Conservation (phyloP, 495 filamentous ascomycete species). For the Lasiosphaeria ovina region DNA sequence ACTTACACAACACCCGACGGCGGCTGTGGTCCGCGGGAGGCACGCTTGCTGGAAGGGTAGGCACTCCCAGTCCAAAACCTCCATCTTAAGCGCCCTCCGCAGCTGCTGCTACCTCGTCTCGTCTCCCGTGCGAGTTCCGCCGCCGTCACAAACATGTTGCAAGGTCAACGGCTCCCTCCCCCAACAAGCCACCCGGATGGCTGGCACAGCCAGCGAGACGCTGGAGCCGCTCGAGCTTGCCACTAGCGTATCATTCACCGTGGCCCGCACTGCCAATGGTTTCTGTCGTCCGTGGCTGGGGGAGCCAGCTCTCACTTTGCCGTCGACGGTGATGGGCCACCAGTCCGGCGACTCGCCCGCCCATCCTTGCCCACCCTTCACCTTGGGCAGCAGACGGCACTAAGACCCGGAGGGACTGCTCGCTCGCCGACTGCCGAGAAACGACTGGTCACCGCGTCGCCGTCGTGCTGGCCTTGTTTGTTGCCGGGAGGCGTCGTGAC, state of each 20-base stretch:
- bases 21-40: too few species aligned
- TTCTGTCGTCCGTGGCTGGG: background rate
- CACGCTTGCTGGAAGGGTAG: too few species aligned
- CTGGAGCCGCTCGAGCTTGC: conserved; percentile 3
- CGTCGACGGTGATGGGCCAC: background rate
- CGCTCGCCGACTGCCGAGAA: background rate
- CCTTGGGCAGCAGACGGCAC: background rate
- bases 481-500: background rate
- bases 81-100: background rate
- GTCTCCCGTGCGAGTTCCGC: background rate
- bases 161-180: background rate
- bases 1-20: too few species aligned
- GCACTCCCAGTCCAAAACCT: too few species aligned
- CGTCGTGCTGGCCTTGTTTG: background rate
- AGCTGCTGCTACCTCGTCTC: background rate
- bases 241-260: conserved; percentile 13
- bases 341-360: background rate
- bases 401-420: background rate
- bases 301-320: background rate
- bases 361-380: background rate
- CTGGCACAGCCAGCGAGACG: conserved; percentile 1
- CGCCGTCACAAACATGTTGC: conserved; percentile 1
- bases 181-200: background rate
- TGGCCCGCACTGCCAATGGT: background rate
- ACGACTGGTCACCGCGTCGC: background rate